Percentiles rank a stretch among this genome's conserved stretches.
phyloP scores from a whole-genome alignment of 176 grass and related monocot species.

The Bonia amplexicaulis region DNA sequence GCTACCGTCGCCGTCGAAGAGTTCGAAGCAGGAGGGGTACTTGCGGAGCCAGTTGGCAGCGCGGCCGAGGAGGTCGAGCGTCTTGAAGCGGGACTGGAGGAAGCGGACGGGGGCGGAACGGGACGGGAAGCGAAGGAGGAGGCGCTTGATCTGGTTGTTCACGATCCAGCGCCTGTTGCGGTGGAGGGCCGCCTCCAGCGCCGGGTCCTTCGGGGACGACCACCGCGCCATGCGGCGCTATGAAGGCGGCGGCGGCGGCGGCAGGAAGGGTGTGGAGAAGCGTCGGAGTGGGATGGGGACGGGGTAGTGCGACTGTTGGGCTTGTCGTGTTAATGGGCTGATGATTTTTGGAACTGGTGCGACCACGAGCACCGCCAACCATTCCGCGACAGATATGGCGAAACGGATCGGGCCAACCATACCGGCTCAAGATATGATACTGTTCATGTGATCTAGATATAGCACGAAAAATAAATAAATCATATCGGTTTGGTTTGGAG shows the following conservation, averaged over 20 bases:
- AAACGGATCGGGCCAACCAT: no score
- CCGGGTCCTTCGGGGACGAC: conserved; percentile 77
- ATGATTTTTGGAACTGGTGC: no score
- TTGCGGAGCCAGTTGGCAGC: conserved; percentile 93
- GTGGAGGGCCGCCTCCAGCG: conserved; percentile 61
- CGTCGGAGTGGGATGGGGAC: not conserved
- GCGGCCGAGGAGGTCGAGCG: conserved; percentile 75
- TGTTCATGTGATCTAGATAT: no score
- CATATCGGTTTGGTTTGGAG: fast-evolving
- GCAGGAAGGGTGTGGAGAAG: not conserved
- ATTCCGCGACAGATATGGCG: no score
- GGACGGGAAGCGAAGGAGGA: conserved; percentile 69
- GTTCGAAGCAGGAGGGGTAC: conserved; percentile 83
- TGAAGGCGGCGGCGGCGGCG: not conserved
- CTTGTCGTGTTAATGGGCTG: not conserved
- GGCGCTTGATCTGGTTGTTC: conserved; percentile 93
- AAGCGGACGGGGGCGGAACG: conserved; percentile 57
- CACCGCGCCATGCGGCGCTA: conserved; percentile 54
- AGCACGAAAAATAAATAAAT: no score
- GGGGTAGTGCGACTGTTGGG: not conserved
- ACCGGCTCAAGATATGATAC: fast-evolving
- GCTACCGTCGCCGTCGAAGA: conserved; percentile 32
- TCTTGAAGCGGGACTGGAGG: conserved; percentile 75
- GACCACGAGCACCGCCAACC: no score
- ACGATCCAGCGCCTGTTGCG: conserved; percentile 88